phyloP scores from a whole-genome alignment of 169 alveolate species.

The Miamiensis avidus region DNA sequence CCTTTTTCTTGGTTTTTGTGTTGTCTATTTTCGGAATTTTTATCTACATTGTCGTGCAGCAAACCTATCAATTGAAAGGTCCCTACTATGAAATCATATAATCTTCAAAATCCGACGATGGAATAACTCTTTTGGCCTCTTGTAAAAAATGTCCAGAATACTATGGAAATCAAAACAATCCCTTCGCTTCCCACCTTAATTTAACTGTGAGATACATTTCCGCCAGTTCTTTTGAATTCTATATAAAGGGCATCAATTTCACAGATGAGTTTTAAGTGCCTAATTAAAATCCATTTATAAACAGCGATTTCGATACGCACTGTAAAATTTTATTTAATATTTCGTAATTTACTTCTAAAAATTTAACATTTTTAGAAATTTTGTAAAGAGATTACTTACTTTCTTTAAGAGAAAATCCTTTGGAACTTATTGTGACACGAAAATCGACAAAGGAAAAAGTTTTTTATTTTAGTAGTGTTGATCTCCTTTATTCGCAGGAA shows the following conservation, averaged over 20 bases:
- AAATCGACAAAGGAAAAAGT: neutral
- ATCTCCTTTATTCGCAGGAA: neutral
- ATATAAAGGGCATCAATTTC: neutral
- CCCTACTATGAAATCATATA: neutral
- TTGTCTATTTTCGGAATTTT: neutral
- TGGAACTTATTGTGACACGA: neutral
- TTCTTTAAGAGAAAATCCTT: neutral
- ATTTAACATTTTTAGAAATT: too few relatives aligned
- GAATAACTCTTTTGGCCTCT: neutral
- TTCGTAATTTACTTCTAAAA: too few relatives aligned
- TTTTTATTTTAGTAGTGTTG: neutral
- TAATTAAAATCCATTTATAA: neutral
- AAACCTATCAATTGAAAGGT: neutral
- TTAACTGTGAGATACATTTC: neutral
- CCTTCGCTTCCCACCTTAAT: neutral
- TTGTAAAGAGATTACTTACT: neutral
- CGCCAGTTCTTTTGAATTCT: neutral
- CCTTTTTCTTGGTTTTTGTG: neutral
- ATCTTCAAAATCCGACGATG: neutral
- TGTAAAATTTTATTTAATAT: too few relatives aligned
- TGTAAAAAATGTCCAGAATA: neutral
- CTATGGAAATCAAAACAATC: neutral
- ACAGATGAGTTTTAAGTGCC: neutral
- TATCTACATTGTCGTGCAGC: neutral
- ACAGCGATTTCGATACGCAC: neutral